Evolutionary conservation across 495 filamentous ascomycete genomes (phyloP), one percentile per base, ranked within the genome.

Genomic region (Penicillium salamii): DNA sequence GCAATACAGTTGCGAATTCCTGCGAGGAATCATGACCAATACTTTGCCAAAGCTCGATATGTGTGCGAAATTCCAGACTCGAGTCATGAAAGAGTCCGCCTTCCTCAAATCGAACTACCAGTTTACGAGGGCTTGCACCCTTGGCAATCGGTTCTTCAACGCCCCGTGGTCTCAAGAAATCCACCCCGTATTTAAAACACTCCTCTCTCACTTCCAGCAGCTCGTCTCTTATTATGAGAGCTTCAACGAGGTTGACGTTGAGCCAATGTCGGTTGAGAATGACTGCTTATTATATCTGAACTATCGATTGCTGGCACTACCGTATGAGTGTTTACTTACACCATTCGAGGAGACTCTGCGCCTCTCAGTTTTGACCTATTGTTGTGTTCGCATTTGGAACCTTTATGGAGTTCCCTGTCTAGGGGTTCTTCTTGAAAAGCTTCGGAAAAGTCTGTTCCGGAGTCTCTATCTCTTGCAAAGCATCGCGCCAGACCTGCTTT

Each of bases 291-390:
- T 61, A 5, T 44, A 54, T 5, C 31, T 53, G 35, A 34, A 12
- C 24, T 40, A 61, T 33, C 46, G 46, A 49, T 14, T 57, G 17
- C 34, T 52, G 8, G 40, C 46, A 3, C 15, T 58, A 15, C 41
- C 42, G 29, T 23, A 42, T 15, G 35, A 52, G n/a, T 29, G 36
- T 21, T 21, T 29, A 9, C 43, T 50, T 5, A 26, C 42, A 17
- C 42, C 47, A 11, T 50, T 57, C 5, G 37, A 57, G 50, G 50
- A 57, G 11, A 54, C 51, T 17, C 15, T 61, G 34, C 46, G 58
- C 3, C 47, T 54, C 9, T 21, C 54, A 26, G 42, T 58, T n/a
- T 13, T 54, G 18, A 12, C 47, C 14, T 54, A 61, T 42, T 23
- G 50, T 1, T 42, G 39, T 9, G 26, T 52, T 15, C 42, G 58